Evolutionary conservation across 176 grass and related monocot species (phyloP).

Genomic region (Saccharum officinarum): DNA sequence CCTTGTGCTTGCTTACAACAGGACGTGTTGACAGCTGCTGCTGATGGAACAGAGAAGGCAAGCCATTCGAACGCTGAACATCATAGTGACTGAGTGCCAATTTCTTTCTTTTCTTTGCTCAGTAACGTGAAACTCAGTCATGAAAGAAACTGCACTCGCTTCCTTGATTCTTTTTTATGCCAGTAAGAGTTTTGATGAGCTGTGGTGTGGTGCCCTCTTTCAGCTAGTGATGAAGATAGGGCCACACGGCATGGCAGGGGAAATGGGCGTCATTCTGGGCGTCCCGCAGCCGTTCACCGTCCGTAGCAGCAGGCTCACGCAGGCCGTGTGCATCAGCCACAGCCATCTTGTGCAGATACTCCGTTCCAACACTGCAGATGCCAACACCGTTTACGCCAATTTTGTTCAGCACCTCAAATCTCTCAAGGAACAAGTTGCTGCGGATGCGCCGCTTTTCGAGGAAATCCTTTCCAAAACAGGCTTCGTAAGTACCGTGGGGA

Average conservation of each 20-base stretch:
- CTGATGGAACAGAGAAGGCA: conserved; percentile 31
- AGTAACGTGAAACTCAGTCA: too few relatives aligned
- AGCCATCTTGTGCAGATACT: conserved; percentile 39
- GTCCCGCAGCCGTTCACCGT: conserved; percentile 61
- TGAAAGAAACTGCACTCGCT: neutral
- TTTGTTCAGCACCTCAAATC: conserved; percentile 17
- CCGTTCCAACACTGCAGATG: conserved; percentile 34
- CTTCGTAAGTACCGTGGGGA: neutral
- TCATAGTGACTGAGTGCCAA: too few relatives aligned
- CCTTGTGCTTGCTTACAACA: neutral
- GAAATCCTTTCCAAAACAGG: neutral
- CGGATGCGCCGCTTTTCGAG: neutral
- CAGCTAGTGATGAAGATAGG: conserved; percentile 23
- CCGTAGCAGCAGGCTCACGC: conserved; percentile 41
- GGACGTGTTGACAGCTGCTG: conserved; percentile 4
- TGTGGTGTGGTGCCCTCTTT: neutral
- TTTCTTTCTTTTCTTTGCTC: neutral
- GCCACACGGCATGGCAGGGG: conserved; percentile 53
- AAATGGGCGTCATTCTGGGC: conserved; percentile 55
- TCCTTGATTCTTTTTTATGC: neutral
- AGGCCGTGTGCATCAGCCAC: conserved; percentile 45
- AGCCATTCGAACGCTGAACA: neutral
- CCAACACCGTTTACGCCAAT: conserved; percentile 17
- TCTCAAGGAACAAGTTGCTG: neutral
- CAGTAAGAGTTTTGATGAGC: neutral